A percentile compares a stretch with the other conserved stretches of the same genome.
phyloP scores from a whole-genome alignment of 208 protist genomes.

The Leishmania arabica region DNA sequence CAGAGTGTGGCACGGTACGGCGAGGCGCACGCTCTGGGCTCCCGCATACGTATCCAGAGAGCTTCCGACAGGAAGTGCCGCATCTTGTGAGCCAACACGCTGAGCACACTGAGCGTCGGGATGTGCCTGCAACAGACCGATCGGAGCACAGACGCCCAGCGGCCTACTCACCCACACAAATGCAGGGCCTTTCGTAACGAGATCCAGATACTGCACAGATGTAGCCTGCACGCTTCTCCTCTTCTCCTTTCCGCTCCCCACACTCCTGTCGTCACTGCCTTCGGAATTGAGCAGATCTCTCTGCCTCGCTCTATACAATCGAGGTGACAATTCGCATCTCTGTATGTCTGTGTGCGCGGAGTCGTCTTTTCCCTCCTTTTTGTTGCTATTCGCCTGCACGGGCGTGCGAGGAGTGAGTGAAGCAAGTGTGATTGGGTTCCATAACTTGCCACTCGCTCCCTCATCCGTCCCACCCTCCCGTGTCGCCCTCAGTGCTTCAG shows the following conservation, averaged over 20 bases:
- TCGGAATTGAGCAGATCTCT: neutral
- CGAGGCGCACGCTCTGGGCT: neutral
- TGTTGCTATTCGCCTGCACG: neutral
- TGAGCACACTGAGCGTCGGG: neutral
- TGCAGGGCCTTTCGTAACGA: neutral
- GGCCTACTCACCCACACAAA: neutral
- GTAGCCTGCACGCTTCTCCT: neutral
- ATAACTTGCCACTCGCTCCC: neutral
- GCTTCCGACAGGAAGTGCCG: neutral
- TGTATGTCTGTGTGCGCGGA: neutral
- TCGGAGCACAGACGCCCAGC: neutral
- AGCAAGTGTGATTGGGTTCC: neutral
- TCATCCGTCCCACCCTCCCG: neutral
- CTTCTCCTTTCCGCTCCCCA: neutral
- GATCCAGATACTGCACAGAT: neutral
- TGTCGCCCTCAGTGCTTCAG: neutral
- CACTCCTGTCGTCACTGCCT: no score
- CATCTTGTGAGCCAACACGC: neutral
- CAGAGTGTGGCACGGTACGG: neutral
- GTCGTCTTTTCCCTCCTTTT: neutral
- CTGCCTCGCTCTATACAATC: constrained; percentile 3
- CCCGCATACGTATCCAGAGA: neutral
- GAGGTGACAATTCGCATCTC: neutral
- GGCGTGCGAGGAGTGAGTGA: neutral
- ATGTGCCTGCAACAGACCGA: neutral